Evolutionary conservation across 176 grass and related monocot genomes (phyloP).

Genomic region (bread wheat (Triticum aestivum)): DNA sequence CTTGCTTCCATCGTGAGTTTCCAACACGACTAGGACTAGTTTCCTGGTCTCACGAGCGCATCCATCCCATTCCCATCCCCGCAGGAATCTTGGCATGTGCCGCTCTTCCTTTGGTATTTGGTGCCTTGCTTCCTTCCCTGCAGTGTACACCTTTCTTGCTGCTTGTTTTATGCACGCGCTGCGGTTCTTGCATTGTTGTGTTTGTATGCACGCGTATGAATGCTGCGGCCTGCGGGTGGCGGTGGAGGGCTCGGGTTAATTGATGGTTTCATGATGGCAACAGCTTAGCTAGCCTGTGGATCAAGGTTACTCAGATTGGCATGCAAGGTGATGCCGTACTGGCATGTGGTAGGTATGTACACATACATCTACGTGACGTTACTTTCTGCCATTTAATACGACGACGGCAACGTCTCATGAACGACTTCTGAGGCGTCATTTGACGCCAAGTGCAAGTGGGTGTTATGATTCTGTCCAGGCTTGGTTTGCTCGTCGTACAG

Average conservation of each 20-base stretch:
- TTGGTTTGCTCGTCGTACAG: too few relatives aligned
- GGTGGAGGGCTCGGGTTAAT: background rate
- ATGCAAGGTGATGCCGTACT: background rate
- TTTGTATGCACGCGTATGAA: background rate
- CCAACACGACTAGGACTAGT: background rate
- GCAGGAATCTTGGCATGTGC: conserved; percentile 47
- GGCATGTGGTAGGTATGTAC: too few relatives aligned
- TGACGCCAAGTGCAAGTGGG: background rate
- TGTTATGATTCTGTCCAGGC: background rate
- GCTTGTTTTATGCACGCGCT: background rate
- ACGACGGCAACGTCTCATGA: background rate
- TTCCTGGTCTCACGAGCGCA: conserved; percentile 1
- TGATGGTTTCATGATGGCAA: conserved; percentile 1
- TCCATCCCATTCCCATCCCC: conserved; percentile 1
- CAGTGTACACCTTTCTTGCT: background rate
- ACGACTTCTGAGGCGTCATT: background rate
- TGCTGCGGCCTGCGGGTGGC: background rate
- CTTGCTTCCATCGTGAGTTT: background rate
- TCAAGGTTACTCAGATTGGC: background rate
- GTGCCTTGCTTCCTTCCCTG: conserved; percentile 22
- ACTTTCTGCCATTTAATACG: background rate
- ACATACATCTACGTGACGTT: too few relatives aligned
- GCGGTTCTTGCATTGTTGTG: background rate
- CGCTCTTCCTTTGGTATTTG: background rate
- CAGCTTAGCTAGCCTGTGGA: background rate